phyloP scores from a whole-genome alignment of 2,329 filamentous ascomycete species.

The Fusarium sp. region DNA sequence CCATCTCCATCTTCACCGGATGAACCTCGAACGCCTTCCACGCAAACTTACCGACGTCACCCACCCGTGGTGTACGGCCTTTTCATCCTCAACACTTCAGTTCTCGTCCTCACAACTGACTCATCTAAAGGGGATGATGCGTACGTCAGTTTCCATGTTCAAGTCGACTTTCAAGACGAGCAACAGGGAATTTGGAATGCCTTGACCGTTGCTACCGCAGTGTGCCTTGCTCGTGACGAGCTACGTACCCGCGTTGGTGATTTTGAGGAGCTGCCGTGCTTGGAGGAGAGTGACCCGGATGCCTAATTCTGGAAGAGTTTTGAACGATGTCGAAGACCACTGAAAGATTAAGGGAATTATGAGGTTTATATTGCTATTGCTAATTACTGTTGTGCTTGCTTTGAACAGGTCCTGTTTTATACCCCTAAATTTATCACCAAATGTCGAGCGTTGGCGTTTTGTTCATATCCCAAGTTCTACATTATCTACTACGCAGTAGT shows the following conservation, averaged over 20 bases:
- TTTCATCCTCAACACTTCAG: constrained; percentile 57
- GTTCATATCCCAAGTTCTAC: constrained; percentile 8
- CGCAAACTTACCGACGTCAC: constrained; percentile 45
- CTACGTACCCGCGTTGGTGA: constrained; percentile 53
- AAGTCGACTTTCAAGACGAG: constrained; percentile 56
- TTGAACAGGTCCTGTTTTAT: constrained; percentile 20
- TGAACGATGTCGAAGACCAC: neutral
- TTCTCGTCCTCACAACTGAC: constrained; percentile 58
- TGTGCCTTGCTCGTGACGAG: constrained; percentile 58
- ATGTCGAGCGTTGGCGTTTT: constrained; percentile 9
- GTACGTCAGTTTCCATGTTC: constrained; percentile 60
- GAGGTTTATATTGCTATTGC: neutral
- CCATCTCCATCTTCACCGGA: neutral
- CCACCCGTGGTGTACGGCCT: constrained; percentile 61
- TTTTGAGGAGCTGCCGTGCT: constrained; percentile 52
- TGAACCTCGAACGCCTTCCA: constrained; percentile 23
- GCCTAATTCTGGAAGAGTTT: constrained; percentile 44
- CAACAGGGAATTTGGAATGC: constrained; percentile 62
- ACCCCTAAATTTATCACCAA: constrained; percentile 2
- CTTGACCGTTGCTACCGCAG: constrained; percentile 57
- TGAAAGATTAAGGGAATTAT: neutral
- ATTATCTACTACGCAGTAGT: neutral
- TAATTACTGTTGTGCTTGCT: constrained; percentile 2
- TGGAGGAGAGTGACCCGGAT: constrained; percentile 57
- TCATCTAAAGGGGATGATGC: constrained; percentile 53